Conservation (phyloP, 2,329 filamentous ascomycete species). For the Coniochaeta ligniaria region DNA sequence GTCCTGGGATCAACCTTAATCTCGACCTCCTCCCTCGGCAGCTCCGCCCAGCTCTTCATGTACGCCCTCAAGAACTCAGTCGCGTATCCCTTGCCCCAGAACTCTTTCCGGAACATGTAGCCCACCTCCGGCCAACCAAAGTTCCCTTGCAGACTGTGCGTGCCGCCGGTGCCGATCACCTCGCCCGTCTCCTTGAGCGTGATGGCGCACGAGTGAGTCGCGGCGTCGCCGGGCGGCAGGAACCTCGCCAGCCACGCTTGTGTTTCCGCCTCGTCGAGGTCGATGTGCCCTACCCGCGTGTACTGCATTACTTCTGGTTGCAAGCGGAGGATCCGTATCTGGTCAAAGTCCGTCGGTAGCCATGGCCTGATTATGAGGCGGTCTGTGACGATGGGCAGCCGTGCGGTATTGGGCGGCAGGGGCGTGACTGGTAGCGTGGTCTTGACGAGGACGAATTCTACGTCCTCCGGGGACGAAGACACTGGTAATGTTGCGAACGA, state of each 20-base stretch:
- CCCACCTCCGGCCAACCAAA: constrained; percentile 53
- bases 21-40: constrained; percentile 38
- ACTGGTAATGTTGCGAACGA: not conserved
- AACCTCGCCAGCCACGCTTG: constrained; percentile 28
- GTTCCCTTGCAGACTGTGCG: constrained; percentile 23
- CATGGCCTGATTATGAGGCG: constrained; percentile 49
- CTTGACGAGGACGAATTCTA: constrained; percentile 31
- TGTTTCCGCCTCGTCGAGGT: constrained; percentile 37
- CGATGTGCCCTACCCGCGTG: constrained; percentile 34
- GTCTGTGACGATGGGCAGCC: constrained; percentile 37
- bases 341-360: constrained; percentile 38
- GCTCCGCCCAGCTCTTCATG: constrained; percentile 36
- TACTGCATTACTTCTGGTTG: constrained; percentile 57
- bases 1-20: constrained; percentile 33
- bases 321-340: constrained; percentile 43
- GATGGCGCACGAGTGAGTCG: constrained; percentile 51
- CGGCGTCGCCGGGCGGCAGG: constrained; percentile 40
- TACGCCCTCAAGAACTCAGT: constrained; percentile 48
- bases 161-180: constrained; percentile 43
- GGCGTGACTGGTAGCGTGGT: constrained; percentile 38
- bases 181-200: constrained; percentile 37
- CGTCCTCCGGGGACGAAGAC: constrained; percentile 5
- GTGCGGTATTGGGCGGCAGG: constrained; percentile 29
- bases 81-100: constrained; percentile 50
- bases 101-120: constrained; percentile 45